These are phyloP conservation scores for Aureobasidium sp. DNA, from an alignment of 2,329 filamentous ascomycete species.

Conservation along the genomic window DNA sequence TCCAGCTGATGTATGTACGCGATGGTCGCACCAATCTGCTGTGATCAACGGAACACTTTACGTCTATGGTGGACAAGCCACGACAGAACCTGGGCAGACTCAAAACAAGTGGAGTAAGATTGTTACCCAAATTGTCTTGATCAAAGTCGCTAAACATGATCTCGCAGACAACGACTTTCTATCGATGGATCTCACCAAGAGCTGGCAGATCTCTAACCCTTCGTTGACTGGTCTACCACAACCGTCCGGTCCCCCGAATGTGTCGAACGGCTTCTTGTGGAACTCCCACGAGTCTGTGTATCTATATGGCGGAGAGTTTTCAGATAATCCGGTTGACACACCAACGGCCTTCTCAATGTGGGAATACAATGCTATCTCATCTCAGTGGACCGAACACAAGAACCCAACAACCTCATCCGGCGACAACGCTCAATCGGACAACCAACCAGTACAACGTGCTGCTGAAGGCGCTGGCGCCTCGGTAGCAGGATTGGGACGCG, in stretches of 20 bases:
- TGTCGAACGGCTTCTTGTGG: conserved; percentile 71
- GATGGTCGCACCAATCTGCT: conserved; percentile 62
- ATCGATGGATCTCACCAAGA: conserved; percentile 61
- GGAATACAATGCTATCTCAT: conserved; percentile 58
- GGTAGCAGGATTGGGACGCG: conserved; percentile 61
- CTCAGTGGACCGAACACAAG: conserved; percentile 56
- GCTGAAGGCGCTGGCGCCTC: conserved; percentile 68
- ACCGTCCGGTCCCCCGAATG: conserved; percentile 62
- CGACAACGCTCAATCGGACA: conserved; percentile 52
- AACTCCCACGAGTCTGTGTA: conserved; percentile 62
- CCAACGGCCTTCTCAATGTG: conserved; percentile 59
- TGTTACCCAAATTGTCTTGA: conserved; percentile 15
- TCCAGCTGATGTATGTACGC: conserved; percentile 52
- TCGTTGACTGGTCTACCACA: conserved; percentile 55
- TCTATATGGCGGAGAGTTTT: conserved; percentile 69
- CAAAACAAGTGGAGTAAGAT: conserved; percentile 62
- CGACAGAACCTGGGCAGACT: conserved; percentile 49
- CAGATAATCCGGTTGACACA: conserved; percentile 51
- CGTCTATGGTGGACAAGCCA: conserved; percentile 66
- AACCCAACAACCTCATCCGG: conserved; percentile 57
- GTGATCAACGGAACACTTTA: conserved; percentile 69
- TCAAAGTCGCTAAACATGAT: conserved; percentile 12
- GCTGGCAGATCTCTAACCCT: conserved; percentile 63
- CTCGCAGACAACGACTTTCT: conserved; percentile 61
- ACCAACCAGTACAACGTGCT: conserved; percentile 56